Conservation (phyloP, 192 early-diverging fungal species). For the Neocallimastix lanati region DNA sequence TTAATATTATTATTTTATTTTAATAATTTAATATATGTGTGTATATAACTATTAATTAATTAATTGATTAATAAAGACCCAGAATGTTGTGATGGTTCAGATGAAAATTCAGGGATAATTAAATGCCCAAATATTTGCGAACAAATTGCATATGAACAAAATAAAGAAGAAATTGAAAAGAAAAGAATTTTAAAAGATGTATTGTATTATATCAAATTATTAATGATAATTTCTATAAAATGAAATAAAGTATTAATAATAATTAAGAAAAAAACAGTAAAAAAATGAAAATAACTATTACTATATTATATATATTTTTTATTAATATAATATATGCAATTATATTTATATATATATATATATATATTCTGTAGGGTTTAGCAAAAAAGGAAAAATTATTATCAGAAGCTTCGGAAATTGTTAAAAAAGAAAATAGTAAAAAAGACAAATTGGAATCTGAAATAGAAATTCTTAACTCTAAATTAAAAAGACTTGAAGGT, state of each 20-base stretch:
- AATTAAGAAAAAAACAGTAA: too few relatives aligned
- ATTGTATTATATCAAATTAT: too few relatives aligned
- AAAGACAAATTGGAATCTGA: neutral
- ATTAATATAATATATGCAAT: too few relatives aligned
- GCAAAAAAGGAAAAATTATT: neutral
- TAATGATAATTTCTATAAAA: too few relatives aligned
- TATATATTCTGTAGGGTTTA: neutral
- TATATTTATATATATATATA: too few relatives aligned
- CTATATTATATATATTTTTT: too few relatives aligned
- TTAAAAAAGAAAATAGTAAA: neutral
- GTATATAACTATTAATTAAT: neutral
- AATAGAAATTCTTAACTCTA: neutral
- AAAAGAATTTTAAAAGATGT: neutral
- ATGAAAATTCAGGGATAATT: slow-evolving; percentile 47
- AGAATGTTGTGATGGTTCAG: slow-evolving; percentile 90
- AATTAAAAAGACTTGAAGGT: neutral
- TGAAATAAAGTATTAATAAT: too few relatives aligned
- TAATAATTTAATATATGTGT: too few relatives aligned
- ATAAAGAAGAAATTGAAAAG: slow-evolving; percentile 1
- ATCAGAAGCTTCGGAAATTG: neutral
- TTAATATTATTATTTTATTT: neutral
- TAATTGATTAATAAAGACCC: slow-evolving; percentile 17
- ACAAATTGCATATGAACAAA: slow-evolving; percentile 27
- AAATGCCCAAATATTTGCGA: slow-evolving; percentile 62
- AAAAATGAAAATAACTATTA: too few relatives aligned